Evolutionary conservation across 176 grass and related monocot species (phyloP).

Genomic region (Carex cristatella): DNA sequence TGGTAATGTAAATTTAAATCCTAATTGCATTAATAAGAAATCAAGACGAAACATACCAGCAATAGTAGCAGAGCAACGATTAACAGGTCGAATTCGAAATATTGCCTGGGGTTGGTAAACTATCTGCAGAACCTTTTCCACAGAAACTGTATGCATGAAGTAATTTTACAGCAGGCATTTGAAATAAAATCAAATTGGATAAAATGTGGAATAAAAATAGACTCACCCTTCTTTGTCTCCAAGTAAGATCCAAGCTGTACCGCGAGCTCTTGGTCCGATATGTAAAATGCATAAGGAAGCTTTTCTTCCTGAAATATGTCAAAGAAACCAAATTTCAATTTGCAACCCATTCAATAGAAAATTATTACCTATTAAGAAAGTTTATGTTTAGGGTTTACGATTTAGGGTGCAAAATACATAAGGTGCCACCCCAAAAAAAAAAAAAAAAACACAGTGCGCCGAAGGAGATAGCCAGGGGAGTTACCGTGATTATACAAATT

Average conservation of each 20-base stretch:
- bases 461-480: not conserved
- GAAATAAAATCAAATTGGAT: not conserved
- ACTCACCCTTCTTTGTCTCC: slow-evolving; percentile 66
- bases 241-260: slow-evolving; percentile 67
- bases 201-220: not conserved
- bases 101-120: slow-evolving; percentile 89
- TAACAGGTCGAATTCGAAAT: slow-evolving; percentile 80
- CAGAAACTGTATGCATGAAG: slow-evolving; percentile 47
- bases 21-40: slow-evolving; percentile 3
- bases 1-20: not conserved
- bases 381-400: no score
- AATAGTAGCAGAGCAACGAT: slow-evolving; percentile 81
- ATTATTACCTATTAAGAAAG: not conserved
- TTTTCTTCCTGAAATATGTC: slow-evolving; percentile 61
- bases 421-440: not conserved
- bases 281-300: slow-evolving; percentile 82
- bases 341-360: not conserved
- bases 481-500: not conserved
- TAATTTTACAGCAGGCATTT: not conserved
- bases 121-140: slow-evolving; percentile 72
- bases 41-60: slow-evolving; percentile 42
- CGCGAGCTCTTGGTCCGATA: slow-evolving; percentile 77
- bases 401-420: not conserved
- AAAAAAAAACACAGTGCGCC: not conserved
- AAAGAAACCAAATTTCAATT: not conserved